phyloP scores from a whole-genome alignment of 2,329 filamentous ascomycete species.

The Rugonectria rugulosa region DNA sequence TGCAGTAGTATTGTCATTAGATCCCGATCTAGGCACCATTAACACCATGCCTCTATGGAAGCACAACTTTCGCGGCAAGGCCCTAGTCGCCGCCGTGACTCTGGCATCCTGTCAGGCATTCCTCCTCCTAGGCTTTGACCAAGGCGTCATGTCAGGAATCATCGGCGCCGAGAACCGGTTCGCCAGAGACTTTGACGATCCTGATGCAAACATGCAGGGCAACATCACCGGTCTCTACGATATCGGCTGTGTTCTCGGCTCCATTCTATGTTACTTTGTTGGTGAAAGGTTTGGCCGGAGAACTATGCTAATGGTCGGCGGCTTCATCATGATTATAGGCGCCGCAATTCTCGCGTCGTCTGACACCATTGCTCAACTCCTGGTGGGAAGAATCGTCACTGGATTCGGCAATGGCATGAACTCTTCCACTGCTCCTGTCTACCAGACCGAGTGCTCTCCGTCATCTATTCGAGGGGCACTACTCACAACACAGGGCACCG shows the following conservation, averaged over 20 bases:
- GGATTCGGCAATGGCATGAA: slow-evolving; percentile 54
- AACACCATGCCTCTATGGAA: slow-evolving; percentile 9
- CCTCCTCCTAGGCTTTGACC: slow-evolving; percentile 14
- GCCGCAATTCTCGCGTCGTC: slow-evolving; percentile 48
- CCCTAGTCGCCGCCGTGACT: slow-evolving; percentile 13
- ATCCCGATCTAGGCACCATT: background rate
- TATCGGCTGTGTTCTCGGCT: slow-evolving; percentile 22
- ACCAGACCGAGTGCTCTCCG: slow-evolving; percentile 13
- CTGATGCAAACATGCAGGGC: slow-evolving; percentile 19
- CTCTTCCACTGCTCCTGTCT: slow-evolving; percentile 42
- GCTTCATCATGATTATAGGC: slow-evolving; percentile 47
- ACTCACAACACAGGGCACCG: slow-evolving; percentile 8
- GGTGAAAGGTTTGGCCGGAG: slow-evolving; percentile 12
- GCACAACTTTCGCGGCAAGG: slow-evolving; percentile 11
- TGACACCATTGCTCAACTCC: slow-evolving; percentile 46
- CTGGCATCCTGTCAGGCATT: slow-evolving; percentile 15
- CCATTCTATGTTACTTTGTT: slow-evolving; percentile 17
- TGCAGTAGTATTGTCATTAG: background rate
- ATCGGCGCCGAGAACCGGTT: slow-evolving; percentile 23
- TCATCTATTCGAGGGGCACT: slow-evolving; percentile 10
- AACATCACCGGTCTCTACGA: slow-evolving; percentile 20
- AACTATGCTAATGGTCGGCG: slow-evolving; percentile 23
- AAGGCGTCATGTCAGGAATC: slow-evolving; percentile 41
- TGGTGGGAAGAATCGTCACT: slow-evolving; percentile 51
- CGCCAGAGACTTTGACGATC: slow-evolving; percentile 18